These are phyloP conservation scores for Leccinum boreale DNA, from an alignment of 768 basidiomycete genomes.

Conservation along the genomic window DNA sequence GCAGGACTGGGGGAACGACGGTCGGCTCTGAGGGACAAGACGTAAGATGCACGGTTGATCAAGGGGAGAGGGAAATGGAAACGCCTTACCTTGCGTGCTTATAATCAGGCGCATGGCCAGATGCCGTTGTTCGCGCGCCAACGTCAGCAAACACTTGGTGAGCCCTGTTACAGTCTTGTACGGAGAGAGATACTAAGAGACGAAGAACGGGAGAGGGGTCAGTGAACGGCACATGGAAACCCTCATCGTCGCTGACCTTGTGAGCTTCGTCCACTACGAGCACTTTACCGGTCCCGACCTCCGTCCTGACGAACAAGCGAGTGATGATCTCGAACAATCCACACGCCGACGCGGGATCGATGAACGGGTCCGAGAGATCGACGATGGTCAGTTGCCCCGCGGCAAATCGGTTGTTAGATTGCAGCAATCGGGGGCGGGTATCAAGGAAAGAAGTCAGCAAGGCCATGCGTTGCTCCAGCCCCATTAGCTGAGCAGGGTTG, in stretches of 20 bases:
- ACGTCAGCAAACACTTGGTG: conserved; percentile 52
- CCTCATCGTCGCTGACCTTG: conserved; percentile 42
- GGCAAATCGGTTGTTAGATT: conserved; percentile 40
- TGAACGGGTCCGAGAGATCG: conserved; percentile 71
- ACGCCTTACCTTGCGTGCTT: conserved; percentile 61
- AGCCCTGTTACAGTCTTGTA: conserved; percentile 47
- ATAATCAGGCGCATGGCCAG: conserved; percentile 70
- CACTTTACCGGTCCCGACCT: conserved; percentile 61
- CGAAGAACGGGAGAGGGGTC: neutral
- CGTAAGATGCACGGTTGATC: neutral
- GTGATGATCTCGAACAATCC: conserved; percentile 68
- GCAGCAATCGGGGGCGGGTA: conserved; percentile 7
- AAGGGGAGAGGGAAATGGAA: neutral
- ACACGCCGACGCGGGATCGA: conserved; percentile 65
- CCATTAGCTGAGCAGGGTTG: conserved; percentile 51
- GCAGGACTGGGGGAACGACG: conserved; percentile 61
- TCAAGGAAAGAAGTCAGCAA: conserved; percentile 59
- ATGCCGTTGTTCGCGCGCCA: conserved; percentile 70
- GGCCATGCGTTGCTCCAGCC: conserved; percentile 62
- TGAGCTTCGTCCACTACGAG: conserved; percentile 76
- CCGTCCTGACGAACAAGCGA: conserved; percentile 59
- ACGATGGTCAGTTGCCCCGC: conserved; percentile 62
- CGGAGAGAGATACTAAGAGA: conserved; percentile 53
- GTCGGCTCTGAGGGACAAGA: conserved; percentile 54
- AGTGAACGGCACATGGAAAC: neutral